Conservation (phyloP, 2,329 filamentous ascomycete species). For the Alternaria novae-zelandiae region DNA sequence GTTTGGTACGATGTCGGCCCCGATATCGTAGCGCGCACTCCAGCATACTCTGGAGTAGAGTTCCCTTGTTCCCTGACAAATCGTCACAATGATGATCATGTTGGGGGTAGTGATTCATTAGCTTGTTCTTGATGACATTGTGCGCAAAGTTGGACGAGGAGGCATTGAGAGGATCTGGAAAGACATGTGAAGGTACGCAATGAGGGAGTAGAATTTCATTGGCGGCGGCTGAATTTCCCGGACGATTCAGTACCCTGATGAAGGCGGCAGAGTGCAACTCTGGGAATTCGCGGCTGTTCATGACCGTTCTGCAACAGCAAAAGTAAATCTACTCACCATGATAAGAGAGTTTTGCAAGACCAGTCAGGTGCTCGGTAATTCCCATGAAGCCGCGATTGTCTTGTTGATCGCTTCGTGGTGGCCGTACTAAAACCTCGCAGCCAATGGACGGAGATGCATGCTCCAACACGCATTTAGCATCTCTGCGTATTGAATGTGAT, state of each 20-base stretch:
- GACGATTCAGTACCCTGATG: background rate
- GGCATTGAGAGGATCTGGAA: background rate
- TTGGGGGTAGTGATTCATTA: background rate
- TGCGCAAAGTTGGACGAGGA: background rate
- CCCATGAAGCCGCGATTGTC: background rate
- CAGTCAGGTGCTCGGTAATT: background rate
- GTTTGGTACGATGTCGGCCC: slow-evolving; percentile 11
- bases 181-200: background rate
- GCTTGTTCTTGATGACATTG: background rate
- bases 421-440: background rate
- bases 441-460: background rate
- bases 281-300: background rate
- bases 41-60: background rate
- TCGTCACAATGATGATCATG: background rate
- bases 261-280: background rate
- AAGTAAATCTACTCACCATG: background rate
- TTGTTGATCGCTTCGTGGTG: background rate
- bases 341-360: background rate
- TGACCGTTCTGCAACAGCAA: background rate
- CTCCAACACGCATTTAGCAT: background rate
- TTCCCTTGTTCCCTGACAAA: background rate
- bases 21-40: slow-evolving; percentile 10
- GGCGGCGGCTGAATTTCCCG: background rate
- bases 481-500: background rate
- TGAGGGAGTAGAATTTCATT: background rate